phyloP scores from a whole-genome alignment of 1,139 yeast genomes.

The Lodderomyces jiufengensis region DNA sequence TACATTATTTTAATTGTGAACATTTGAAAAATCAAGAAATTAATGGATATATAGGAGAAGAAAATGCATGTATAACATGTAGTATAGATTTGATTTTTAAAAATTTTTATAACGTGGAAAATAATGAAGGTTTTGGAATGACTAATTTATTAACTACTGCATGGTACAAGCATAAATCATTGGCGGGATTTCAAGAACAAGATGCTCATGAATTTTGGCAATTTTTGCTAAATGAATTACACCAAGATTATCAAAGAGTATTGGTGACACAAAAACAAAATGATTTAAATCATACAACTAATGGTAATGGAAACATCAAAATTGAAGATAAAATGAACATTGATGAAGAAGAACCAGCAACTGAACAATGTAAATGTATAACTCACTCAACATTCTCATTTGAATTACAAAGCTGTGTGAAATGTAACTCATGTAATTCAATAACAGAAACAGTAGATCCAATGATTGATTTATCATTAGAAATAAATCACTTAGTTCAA shows the following conservation, averaged over 20 bases:
- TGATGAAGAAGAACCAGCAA: background rate
- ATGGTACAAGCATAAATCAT: conserved; percentile 76
- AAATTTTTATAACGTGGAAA: conserved; percentile 53
- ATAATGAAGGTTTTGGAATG: conserved; percentile 69
- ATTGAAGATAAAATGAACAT: background rate
- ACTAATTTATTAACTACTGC: conserved; percentile 71
- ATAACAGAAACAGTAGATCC: conserved; percentile 78
- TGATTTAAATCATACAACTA: too few relatives aligned
- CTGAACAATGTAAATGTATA: conserved; percentile 59
- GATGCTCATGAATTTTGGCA: conserved; percentile 99
- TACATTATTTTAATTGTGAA: conserved; percentile 41
- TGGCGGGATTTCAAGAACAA: conserved; percentile 95
- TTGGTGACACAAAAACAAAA: conserved; percentile 6
- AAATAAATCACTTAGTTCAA: conserved; percentile 42
- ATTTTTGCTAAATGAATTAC: conserved; percentile 80
- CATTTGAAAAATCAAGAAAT: conserved; percentile 17
- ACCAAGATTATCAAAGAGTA: conserved; percentile 45
- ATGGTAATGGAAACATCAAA: background rate
- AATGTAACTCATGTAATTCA: conserved; percentile 65
- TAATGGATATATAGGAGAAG: conserved; percentile 30
- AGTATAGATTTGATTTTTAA: conserved; percentile 75
- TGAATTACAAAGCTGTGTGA: conserved; percentile 89
- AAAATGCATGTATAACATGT: conserved; percentile 72
- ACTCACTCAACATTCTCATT: conserved; percentile 91
- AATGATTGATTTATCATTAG: conserved; percentile 83